Evolutionary conservation across 495 filamentous ascomycete species (phyloP).

Genomic region (Schizothecium vesticola): DNA sequence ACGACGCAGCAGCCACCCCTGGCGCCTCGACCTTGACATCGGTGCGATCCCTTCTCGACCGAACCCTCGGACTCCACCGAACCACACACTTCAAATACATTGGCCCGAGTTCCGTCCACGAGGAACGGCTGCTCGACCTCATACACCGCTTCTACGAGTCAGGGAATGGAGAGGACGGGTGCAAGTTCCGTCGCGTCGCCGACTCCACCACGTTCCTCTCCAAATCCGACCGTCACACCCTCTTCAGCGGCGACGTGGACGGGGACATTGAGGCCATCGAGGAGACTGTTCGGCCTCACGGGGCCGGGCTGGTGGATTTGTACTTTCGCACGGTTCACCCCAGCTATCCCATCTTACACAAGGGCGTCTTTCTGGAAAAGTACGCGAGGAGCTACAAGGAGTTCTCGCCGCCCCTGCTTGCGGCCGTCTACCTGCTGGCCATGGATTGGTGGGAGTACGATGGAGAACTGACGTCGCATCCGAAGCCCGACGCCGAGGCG

Average conservation of each 20-base stretch:
- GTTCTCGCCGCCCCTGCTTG: slow-evolving; percentile 64
- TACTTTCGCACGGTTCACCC: slow-evolving; percentile 74
- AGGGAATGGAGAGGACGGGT: slow-evolving; percentile 32
- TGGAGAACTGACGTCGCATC: slow-evolving; percentile 42
- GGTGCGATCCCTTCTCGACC: slow-evolving; percentile 35
- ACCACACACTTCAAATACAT: slow-evolving; percentile 38
- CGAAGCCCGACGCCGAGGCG: slow-evolving; percentile 55
- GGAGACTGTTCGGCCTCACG: slow-evolving; percentile 62
- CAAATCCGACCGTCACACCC: slow-evolving; percentile 41
- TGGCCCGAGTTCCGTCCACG: slow-evolving; percentile 48
- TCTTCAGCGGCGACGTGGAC: slow-evolving; percentile 40
- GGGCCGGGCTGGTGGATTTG: slow-evolving; percentile 60
- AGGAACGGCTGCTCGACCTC: slow-evolving; percentile 46
- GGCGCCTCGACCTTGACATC: not conserved
- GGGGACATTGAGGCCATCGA: slow-evolving; percentile 62
- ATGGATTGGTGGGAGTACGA: slow-evolving; percentile 68
- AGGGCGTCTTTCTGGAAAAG: slow-evolving; percentile 66
- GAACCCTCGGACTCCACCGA: slow-evolving; percentile 40
- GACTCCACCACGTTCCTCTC: slow-evolving; percentile 63
- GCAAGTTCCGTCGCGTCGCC: slow-evolving; percentile 55
- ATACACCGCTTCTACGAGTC: slow-evolving; percentile 37
- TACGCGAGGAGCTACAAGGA: slow-evolving; percentile 57
- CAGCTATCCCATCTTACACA: slow-evolving; percentile 70
- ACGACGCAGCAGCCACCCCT: slow-evolving; percentile 2
- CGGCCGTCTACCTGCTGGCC: slow-evolving; percentile 70